Conservation (phyloP, 2,329 filamentous ascomycete species). For the Aspergillus sp. region DNA sequence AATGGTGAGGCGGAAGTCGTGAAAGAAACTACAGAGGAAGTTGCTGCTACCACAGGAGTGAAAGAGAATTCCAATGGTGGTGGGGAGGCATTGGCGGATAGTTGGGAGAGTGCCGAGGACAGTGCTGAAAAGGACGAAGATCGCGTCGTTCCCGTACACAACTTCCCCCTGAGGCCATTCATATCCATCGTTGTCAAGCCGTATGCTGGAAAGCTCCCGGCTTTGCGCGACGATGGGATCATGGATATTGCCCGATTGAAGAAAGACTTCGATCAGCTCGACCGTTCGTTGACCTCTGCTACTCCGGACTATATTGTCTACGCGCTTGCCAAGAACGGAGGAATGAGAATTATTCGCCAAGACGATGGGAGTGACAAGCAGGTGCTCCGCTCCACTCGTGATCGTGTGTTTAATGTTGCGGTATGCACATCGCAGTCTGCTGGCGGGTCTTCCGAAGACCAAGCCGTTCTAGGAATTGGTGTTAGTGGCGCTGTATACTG, state of each 20-base stretch:
- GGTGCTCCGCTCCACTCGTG: conserved; percentile 85
- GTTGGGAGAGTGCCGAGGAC: conserved; percentile 84
- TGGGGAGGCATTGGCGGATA: conserved; percentile 67
- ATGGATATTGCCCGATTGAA: conserved; percentile 93
- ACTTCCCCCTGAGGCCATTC: conserved; percentile 96
- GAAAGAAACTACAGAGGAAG: conserved; percentile 53
- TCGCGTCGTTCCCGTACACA: conserved; percentile 75
- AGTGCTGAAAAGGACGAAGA: conserved; percentile 65
- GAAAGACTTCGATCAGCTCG: conserved; percentile 97
- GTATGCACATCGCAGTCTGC: conserved; percentile 68
- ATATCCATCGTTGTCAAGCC: conserved; percentile 74
- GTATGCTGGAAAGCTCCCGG: conserved; percentile 50
- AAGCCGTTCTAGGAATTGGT: conserved; percentile 87
- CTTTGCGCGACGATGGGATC: conserved; percentile 73
- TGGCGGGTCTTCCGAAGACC: conserved; percentile 58
- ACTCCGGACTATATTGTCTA: conserved; percentile 92
- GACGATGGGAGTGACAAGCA: conserved; percentile 90
- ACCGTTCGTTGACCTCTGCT: conserved; percentile 87
- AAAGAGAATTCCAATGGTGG: conserved; percentile 58
- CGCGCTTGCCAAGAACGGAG: conserved; percentile 88
- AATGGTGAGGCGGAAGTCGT: conserved; percentile 52
- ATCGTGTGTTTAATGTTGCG: conserved; percentile 92
- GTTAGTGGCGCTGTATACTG: conserved; percentile 97
- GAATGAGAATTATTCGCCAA: conserved; percentile 89
- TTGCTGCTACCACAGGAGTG: conserved; percentile 36